Evolutionary conservation across 2,329 filamentous ascomycete genomes (phyloP), one percentile per base, ranked within the genome.

Genomic region (Botrytis porri): DNA sequence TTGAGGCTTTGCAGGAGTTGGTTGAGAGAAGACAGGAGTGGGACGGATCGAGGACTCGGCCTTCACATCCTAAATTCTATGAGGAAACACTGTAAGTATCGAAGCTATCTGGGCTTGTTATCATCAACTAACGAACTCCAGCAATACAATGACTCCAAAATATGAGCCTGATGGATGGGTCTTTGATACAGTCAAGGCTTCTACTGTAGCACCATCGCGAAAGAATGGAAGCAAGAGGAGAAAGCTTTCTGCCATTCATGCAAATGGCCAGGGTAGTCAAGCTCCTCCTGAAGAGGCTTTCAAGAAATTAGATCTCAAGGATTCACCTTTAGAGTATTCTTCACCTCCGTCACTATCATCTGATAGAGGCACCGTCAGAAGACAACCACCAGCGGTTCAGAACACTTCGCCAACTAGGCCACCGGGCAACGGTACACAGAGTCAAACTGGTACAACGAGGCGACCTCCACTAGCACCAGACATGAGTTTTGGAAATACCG

Each of bases 401-500:
- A 75, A 80, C 41, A 71, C 69, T 75, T 82, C 77, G 57, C 80
- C 77, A 48, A 79, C 74, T 74, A 81, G 78, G 65, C 74, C 75
- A 25, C 78, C 78, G 14, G 78, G 78, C 71, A 22, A 76, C 48
- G 80, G 77, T 67, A 74, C 62, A 18, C 77, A 79, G 39, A 69
- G 79, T 18, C 78, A 79, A 73, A 51, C 75, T 51, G 79, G 77
- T 67, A 75, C 67, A n/a, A 77, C 79, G 22, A 72, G 41, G 10
- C 94, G 93, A 82, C 91, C 93, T 76, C 95, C 95, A 0, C 86
- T 98, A 2, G 94, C 94, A 72, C 88, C 96, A 2, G 94, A 98
- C 79, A 91, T 97, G 85, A 97, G 92, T 9, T 98, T 97, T 83
- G 96, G 95, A 69, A 98, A 98, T 82, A 92, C 91, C 12, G 93